Base-by-base conservation (phyloP, 495 filamentous ascomycete species). In the Aspergillus bertholletiae region DNA sequence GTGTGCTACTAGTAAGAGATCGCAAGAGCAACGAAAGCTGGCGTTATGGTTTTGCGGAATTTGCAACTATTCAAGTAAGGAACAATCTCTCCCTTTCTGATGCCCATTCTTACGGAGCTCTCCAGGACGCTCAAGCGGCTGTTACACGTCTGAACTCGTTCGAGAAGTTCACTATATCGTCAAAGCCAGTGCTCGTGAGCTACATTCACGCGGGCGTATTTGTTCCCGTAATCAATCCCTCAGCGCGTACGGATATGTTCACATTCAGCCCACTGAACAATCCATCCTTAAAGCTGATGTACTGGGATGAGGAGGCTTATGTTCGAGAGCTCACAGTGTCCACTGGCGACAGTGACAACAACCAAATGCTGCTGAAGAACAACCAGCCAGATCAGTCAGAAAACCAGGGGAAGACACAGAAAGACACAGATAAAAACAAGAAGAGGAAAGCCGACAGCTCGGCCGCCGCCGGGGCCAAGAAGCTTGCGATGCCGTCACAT, bases 171-270 rank as follows among this genome's bases (percentile, higher is more conserved):
- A 93, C 90, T 5, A 92, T 96, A 49, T 83, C 87, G 0, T 93
- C 89, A 2, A 87, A 82, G 56, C 84, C 84, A 0, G 88, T 93
- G 27, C 73, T 82, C 43, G 79, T 90, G 24, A 88, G 81, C 35
- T 95, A 89, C 60, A 89, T 94, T 20, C 92, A 96, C 49, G 83
- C 88, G 5, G 91, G 92, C 21, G 90, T 96, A 0, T 96, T 96
- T 63, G 85, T 95, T 13, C 90, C 89, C 7, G 74, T 88, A 37
- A 72, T 88, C 55, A 83, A 86, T 43, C 75, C 76, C 0, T 62
- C 74, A 9, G 65, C 74, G 2, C 80, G 80, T 21, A 79, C 76
- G 23, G 77, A 80, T 3, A 74, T 68, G 32, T 90, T 86, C 64
- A 88, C 85, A 0, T 95, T 96, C 59, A 78, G 81, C 28, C 85